Evolutionary conservation across 208 protist species (phyloP), one percentile per base, ranked within the genome.

Genomic region (Phytomonas sp.): DNA sequence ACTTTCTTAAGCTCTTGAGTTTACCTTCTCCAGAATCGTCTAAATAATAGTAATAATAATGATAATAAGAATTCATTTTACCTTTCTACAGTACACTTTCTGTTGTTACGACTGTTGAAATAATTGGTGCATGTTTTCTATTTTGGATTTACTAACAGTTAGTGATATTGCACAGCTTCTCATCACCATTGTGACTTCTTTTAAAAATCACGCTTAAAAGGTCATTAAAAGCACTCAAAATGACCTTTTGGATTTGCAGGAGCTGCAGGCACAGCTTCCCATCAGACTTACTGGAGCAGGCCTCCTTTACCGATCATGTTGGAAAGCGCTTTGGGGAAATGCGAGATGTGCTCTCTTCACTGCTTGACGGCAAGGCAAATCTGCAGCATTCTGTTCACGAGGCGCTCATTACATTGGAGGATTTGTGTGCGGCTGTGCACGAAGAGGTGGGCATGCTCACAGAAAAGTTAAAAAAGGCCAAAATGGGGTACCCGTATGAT

Each of bases 261-360:
- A 85, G 83, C 73, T 96, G 91, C 40, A 77, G 82, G 3, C 85
- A 94, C 79, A 78, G 66, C 65, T 96, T 91, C 65, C 91, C 91
- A 2, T 63, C 73, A 13, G 76, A 67, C 20, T 62, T 80, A 56
- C 75, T 96, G 15, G 65, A 72, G 30, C 75, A 79, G 59, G 82
- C 81, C 32, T 72, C 81, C 65, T 94, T 96, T 72, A 91, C 77
- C 66, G 87, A 92, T 20, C 81, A 84, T 56, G 78, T 96, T 2
- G 81, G 80, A 26, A 75, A 82, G 28, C 81, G 68, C 43, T 71
- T 96, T 29, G 81, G 77, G 11, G 76, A 73, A 4, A 70, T 86
- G n/a, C 70, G 80, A 23, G 71, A 70, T 30, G 64, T 89, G 3
- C 61, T 92, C 34, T 67, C 72, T 8, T 66, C 76, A 26, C 79